Conservation (phyloP, 306 rosid genomes). For the Ochetophila trinervis region DNA sequence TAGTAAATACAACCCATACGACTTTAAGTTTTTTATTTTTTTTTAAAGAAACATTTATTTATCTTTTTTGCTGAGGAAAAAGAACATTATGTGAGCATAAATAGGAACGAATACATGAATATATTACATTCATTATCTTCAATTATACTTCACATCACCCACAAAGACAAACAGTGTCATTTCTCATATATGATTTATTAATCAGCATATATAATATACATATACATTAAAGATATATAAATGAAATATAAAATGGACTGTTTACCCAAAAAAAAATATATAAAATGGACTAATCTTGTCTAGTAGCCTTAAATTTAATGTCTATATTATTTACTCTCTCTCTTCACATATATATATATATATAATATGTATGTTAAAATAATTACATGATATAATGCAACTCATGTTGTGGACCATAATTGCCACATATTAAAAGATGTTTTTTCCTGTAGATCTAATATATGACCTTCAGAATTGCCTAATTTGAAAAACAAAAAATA, state of each 20-base stretch:
- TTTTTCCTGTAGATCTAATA: slow-evolving; percentile 20
- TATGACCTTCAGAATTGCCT: slow-evolving; percentile 1
- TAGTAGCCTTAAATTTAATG: not conserved
- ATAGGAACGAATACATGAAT: not conserved
- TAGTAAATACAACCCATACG: slow-evolving; percentile 9
- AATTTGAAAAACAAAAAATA: not conserved
- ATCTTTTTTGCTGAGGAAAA: too few species aligned
- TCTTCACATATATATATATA: not conserved
- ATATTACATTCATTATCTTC: slow-evolving; percentile 8
- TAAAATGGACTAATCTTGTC: slow-evolving; percentile 1
- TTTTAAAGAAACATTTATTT: too few species aligned
- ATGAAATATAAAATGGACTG: slow-evolving; percentile 9
- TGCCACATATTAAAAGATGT: not conserved
- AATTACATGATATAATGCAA: not conserved
- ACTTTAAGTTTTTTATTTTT: not conserved
- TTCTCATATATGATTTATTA: not conserved
- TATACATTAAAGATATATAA: not conserved
- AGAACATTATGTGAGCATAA: not conserved
- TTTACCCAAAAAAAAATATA: too few species aligned
- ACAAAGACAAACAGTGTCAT: not conserved
- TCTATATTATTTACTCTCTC: too few species aligned
- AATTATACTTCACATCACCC: slow-evolving; percentile 15
- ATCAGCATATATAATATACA: not conserved
- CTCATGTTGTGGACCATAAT: not conserved
- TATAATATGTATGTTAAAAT: not conserved